Evolutionary conservation across 345 rosid genomes (phyloP).

Genomic region (Salix udensis): DNA sequence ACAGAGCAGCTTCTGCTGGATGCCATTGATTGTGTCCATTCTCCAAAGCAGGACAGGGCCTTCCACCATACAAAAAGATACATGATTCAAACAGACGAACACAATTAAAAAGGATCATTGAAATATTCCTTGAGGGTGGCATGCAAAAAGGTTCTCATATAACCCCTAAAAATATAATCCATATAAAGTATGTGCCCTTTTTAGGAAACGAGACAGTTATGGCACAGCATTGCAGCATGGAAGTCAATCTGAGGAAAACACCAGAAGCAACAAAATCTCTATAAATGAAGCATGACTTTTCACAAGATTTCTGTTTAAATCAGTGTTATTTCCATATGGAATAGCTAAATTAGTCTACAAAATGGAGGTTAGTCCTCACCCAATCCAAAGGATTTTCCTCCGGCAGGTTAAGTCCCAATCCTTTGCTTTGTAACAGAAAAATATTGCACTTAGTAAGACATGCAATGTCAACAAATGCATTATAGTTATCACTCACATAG

Average conservation of each 20-base stretch:
- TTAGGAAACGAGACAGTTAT: background rate
- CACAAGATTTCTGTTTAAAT: background rate
- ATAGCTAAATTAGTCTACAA: background rate
- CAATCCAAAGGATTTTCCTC: background rate
- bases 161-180: background rate
- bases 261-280: background rate
- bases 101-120: background rate
- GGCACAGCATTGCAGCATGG: background rate
- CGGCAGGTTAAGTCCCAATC: background rate
- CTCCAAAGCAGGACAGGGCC: slow-evolving; percentile 72
- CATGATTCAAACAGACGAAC: background rate
- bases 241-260: background rate
- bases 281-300: background rate
- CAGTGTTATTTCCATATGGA: background rate
- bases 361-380: background rate
- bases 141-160: background rate
- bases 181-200: background rate
- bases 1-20: slow-evolving; percentile 95
- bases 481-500: background rate
- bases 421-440: background rate
- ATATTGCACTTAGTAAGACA: no score
- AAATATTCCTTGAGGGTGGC: background rate
- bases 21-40: slow-evolving; percentile 71
- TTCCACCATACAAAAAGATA: slow-evolving; percentile 28
- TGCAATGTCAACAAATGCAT: background rate